A percentile compares a stretch with the other conserved stretches of the same genome.
Conservation (phyloP, 371 early-diverging fungal genomes). For the Phascolomyces articulosus region DNA sequence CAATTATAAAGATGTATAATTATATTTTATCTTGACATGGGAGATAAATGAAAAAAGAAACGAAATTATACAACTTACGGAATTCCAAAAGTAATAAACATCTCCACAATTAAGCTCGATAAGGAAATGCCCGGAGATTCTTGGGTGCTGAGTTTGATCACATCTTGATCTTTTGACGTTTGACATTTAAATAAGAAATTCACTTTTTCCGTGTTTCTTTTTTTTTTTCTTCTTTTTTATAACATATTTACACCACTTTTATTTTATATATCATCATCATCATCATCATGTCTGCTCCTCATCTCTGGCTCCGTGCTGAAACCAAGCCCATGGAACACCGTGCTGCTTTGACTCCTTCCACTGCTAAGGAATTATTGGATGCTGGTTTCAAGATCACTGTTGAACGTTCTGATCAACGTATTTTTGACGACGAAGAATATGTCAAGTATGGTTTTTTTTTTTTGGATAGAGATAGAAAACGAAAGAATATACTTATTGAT, state of each 20-base stretch:
- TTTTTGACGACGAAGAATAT: slow-evolving; percentile 91
- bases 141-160: too few relatives aligned
- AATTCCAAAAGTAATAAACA: too few relatives aligned
- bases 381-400: slow-evolving; percentile 90
- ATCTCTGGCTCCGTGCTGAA: slow-evolving; percentile 97
- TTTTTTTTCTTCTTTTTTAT: neutral
- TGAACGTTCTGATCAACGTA: slow-evolving; percentile 80
- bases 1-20: too few relatives aligned
- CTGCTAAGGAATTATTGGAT: slow-evolving; percentile 75
- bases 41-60: too few relatives aligned
- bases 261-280: neutral
- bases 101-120: too few relatives aligned
- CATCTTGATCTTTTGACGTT: slow-evolving; percentile 1
- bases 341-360: slow-evolving; percentile 90
- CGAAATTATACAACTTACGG: too few relatives aligned
- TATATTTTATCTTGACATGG: too few relatives aligned
- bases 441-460: slow-evolving; percentile 54
- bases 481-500: neutral
- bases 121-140: too few relatives aligned
- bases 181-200: too few relatives aligned
- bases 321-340: slow-evolving; percentile 97
- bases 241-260: neutral
- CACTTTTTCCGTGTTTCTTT: too few relatives aligned
- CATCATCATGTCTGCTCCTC: slow-evolving; percentile 40
- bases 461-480: neutral